Base-by-base conservation (phyloP, 2,329 filamentous ascomycete species). In the Arthroderma sp. region DNA sequence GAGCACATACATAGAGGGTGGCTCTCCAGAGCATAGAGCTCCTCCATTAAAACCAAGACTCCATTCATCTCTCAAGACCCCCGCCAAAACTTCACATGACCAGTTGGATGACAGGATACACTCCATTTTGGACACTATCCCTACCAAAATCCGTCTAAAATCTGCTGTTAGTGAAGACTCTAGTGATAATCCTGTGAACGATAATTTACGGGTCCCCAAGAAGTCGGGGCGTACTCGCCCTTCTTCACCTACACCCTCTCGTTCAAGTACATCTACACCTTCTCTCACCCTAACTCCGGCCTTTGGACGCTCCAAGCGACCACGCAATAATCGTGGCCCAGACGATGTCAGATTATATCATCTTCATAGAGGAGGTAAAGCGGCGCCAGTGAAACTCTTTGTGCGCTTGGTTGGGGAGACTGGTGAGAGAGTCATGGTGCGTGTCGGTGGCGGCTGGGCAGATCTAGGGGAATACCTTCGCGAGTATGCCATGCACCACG, bases 361-460 rank as follows among this genome's bases (percentile, higher is more conserved):
- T 71, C 80, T 98, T 38, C 89, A 88, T 13, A 83, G 90, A 52
- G 84, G 86, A 17, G 89, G 86, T 37, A 88, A 88, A 58, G 85
- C 93, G 62, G 82, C 88, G 11, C 93, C 93, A 0, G 91, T 96
- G 67, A 97, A 96, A 72, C 81, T 98, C 4, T 95, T 94, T 66
- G 91, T 98, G 55, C 86, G 93, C 15, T 84, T 90, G 1, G 91
- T 98, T 1, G 93, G 93, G 54, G 90, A 95, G 69, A 80, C 83
- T 58, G 88, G 88, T 15, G 90, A 97, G 71, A 84, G 93, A 55
- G 90, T 97, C 60, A 97, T 98, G 93, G 93, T 98, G 6, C 87
- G 93, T 37, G 91, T 98, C 11, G 93, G 93, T 11, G 93, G 93
- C 59, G 93, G 93, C n/a, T 98, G 93, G 93, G 90, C 91, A 13